Conservation (phyloP, 2,329 filamentous ascomycete species). For the Tolypocladium nubicola region DNA sequence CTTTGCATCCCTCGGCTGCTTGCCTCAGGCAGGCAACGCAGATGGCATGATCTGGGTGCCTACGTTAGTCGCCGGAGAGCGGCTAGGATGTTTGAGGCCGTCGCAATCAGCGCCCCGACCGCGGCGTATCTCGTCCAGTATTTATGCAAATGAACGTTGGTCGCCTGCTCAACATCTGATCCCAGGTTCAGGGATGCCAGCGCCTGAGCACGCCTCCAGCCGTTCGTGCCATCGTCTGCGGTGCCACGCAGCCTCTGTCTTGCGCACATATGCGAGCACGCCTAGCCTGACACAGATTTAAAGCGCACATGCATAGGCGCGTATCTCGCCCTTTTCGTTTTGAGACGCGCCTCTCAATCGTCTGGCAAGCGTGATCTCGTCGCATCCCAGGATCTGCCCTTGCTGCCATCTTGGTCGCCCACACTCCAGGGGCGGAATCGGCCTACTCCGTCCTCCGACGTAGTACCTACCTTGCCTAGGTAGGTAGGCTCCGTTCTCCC, state of each 20-base stretch:
- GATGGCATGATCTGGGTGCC: not conserved
- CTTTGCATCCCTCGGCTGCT: not conserved
- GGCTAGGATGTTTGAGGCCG: not conserved
- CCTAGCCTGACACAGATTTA: not conserved
- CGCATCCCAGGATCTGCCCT: not conserved
- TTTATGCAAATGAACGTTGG: not conserved
- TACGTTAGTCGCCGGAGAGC: not conserved
- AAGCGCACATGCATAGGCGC: not conserved
- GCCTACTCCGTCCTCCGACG: not conserved
- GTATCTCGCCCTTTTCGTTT: not conserved
- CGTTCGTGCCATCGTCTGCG: not conserved
- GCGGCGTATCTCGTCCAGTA: not conserved
- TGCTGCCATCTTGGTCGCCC: not conserved
- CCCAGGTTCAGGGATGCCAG: not conserved
- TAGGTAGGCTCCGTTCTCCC: not conserved
- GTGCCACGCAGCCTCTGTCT: not conserved
- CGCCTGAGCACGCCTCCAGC: not conserved
- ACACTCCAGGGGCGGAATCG: not conserved
- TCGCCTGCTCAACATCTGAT: not conserved
- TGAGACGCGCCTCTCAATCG: not conserved
- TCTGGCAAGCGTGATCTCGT: not conserved
- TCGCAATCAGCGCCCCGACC: not conserved
- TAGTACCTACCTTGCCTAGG: too few species aligned
- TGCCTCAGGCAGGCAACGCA: not conserved
- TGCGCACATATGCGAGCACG: not conserved